Conservation (phyloP, 768 basidiomycete genomes). For the Baorangia bicolor region DNA sequence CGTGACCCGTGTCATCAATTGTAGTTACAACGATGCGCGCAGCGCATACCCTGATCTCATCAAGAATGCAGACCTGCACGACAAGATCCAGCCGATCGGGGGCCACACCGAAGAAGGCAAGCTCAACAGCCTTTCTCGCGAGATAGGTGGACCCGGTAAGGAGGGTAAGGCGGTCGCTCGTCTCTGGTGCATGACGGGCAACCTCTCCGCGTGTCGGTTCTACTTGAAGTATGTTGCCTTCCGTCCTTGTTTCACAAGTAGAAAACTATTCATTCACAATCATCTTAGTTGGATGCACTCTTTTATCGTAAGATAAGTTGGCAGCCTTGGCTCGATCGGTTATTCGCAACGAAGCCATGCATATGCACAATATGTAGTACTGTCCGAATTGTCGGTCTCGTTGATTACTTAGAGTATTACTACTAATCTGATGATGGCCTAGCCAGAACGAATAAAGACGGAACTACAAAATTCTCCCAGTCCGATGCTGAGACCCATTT, state of each 20-base stretch:
- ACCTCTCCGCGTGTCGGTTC: too few species aligned
- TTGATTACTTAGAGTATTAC: background rate
- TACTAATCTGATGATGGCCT: background rate
- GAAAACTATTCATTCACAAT: constrained; percentile 10
- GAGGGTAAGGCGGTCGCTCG: too few species aligned
- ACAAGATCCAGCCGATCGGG: too few species aligned
- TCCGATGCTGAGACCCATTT: background rate
- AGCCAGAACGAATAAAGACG: background rate
- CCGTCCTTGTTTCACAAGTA: constrained; percentile 39
- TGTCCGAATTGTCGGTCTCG: background rate
- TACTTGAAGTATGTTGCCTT: constrained; percentile 63
- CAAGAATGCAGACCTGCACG: too few species aligned
- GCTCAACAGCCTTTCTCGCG: too few species aligned
- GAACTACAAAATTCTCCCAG: background rate
- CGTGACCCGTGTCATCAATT: too few species aligned
- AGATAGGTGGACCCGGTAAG: too few species aligned
- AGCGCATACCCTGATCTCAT: too few species aligned
- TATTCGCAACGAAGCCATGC: constrained; percentile 2
- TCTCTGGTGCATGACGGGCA: too few species aligned
- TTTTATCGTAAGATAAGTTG: constrained; percentile 17
- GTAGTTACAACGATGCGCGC: too few species aligned
- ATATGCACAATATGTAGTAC: too few species aligned
- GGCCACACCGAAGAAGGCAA: too few species aligned
- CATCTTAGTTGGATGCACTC: constrained; percentile 17
- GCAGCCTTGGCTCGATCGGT: background rate